These are phyloP conservation scores for Pestalotiopsis sp. DNA, from an alignment of 2,329 filamentous ascomycete genomes.

Conservation along the genomic window DNA sequence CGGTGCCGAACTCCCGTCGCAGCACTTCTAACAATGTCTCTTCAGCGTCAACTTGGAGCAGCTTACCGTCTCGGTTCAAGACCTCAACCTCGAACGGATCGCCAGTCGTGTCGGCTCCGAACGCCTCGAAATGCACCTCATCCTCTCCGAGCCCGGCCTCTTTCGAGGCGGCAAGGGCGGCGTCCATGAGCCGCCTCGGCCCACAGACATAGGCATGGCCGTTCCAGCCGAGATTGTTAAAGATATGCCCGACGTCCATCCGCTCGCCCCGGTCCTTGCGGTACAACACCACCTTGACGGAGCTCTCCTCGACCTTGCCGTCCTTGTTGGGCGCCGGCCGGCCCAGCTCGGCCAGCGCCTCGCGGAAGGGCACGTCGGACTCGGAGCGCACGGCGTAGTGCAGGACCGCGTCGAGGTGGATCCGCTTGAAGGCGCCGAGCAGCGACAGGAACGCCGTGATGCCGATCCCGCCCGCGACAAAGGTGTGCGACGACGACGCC, in stretches of 20 bases:
- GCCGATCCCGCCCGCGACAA: slow-evolving; percentile 67
- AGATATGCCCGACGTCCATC: slow-evolving; percentile 52
- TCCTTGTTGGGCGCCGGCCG: slow-evolving; percentile 4
- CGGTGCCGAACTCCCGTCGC: slow-evolving; percentile 40
- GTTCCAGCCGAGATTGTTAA: slow-evolving; percentile 51
- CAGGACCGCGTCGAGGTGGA: slow-evolving; percentile 54
- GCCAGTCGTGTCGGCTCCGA: slow-evolving; percentile 54
- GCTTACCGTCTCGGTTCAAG: slow-evolving; percentile 33
- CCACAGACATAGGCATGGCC: slow-evolving; percentile 66
- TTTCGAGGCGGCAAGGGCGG: slow-evolving; percentile 43
- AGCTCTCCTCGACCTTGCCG: not conserved
- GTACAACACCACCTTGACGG: slow-evolving; percentile 51
- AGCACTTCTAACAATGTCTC: slow-evolving; percentile 55
- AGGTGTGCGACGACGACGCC: slow-evolving; percentile 60
- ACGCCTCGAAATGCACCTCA: slow-evolving; percentile 65
- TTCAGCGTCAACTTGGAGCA: slow-evolving; percentile 48
- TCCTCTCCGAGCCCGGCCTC: slow-evolving; percentile 45
- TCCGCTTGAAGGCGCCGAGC: slow-evolving; percentile 35
- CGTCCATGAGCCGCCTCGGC: slow-evolving; percentile 58
- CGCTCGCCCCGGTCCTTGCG: slow-evolving; percentile 52
- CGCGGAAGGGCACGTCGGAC: slow-evolving; percentile 57
- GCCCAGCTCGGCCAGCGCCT: slow-evolving; percentile 45
- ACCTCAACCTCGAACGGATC: slow-evolving; percentile 64
- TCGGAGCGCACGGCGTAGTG: slow-evolving; percentile 61
- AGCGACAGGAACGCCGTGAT: slow-evolving; percentile 66